Evolutionary conservation across 371 early-diverging fungal species (phyloP).

Genomic region (Mucor saturninus): DNA sequence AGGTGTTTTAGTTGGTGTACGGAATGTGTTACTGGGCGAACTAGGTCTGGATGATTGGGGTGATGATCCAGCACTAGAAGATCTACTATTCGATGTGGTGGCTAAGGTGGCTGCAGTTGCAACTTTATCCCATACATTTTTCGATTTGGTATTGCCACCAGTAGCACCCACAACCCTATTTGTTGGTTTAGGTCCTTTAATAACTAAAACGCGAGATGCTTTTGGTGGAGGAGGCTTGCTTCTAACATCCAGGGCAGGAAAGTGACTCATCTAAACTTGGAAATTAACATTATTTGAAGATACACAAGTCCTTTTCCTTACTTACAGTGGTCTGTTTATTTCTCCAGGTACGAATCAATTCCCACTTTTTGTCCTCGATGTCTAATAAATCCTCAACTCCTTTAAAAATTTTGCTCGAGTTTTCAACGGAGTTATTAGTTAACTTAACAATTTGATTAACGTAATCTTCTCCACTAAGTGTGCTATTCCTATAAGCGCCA

Average conservation of each 20-base stretch:
- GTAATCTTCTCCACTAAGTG: slow-evolving; percentile 60
- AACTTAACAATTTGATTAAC: slow-evolving; percentile 58
- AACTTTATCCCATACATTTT: slow-evolving; percentile 29
- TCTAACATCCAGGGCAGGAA: slow-evolving; percentile 31
- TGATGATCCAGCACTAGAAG: slow-evolving; percentile 31
- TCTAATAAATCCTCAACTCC: slow-evolving; percentile 62
- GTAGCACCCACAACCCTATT: too few species aligned
- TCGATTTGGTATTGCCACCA: slow-evolving; percentile 3
- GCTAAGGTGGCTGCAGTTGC: slow-evolving; percentile 23
- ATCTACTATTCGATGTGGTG: slow-evolving; percentile 1
- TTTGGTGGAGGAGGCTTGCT: slow-evolving; percentile 1
- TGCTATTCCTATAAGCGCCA: slow-evolving; percentile 57
- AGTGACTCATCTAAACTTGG: slow-evolving; percentile 31
- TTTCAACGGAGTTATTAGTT: slow-evolving; percentile 47
- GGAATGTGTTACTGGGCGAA: slow-evolving; percentile 41
- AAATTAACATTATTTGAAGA: not conserved
- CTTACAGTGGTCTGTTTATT: slow-evolving; percentile 67
- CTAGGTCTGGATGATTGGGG: slow-evolving; percentile 50
- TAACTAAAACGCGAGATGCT: slow-evolving; percentile 25
- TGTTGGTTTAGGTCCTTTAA: slow-evolving; percentile 12
- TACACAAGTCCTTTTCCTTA: not conserved
- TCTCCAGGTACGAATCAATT: slow-evolving; percentile 72
- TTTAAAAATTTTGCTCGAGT: slow-evolving; percentile 55
- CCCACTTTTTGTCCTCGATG: slow-evolving; percentile 60
- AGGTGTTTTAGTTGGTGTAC: not conserved